These are phyloP conservation scores for Agrocybe pediades DNA, from an alignment of 768 basidiomycete species.

Conservation along the genomic window DNA sequence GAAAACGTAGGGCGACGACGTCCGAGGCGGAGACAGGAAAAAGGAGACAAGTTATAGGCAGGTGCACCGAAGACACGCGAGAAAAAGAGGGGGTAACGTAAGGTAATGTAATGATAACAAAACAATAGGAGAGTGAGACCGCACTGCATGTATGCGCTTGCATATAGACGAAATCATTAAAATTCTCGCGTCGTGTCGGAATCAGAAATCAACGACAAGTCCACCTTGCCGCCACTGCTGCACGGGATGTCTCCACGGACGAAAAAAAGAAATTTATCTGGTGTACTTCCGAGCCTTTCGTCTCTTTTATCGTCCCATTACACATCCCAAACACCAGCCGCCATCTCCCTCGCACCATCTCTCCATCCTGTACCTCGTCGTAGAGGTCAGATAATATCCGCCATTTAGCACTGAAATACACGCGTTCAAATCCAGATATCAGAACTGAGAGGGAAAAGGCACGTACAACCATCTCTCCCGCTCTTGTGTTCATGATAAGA, in stretches of 20 bases:
- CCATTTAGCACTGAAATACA: conserved; percentile 15
- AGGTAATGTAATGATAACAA: no score
- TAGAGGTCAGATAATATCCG: background rate
- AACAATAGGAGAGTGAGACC: no score
- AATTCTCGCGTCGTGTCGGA: background rate
- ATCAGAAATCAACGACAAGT: background rate
- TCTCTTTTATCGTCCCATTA: no score
- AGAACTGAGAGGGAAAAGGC: background rate
- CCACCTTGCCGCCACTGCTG: background rate
- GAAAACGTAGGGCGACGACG: no score
- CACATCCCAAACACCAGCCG: no score
- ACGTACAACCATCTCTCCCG: conserved; percentile 39
- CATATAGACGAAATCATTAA: background rate
- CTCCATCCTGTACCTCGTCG: background rate
- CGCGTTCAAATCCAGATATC: background rate
- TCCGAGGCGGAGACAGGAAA: no score
- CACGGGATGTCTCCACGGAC: background rate
- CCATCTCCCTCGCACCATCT: background rate
- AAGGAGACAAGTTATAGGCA: no score
- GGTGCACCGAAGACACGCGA: no score
- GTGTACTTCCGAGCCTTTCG: conserved; percentile 13
- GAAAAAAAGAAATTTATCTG: conserved; percentile 12
- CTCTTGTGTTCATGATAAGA: conserved; percentile 90
- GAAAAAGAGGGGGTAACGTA: background rate
- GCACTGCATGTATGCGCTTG: background rate